Percentiles rank a stretch among this genome's conserved stretches.
These are phyloP conservation scores for Penicillium dipodomyicola DNA, from an alignment of 495 filamentous ascomycete genomes.

Conservation along the genomic window DNA sequence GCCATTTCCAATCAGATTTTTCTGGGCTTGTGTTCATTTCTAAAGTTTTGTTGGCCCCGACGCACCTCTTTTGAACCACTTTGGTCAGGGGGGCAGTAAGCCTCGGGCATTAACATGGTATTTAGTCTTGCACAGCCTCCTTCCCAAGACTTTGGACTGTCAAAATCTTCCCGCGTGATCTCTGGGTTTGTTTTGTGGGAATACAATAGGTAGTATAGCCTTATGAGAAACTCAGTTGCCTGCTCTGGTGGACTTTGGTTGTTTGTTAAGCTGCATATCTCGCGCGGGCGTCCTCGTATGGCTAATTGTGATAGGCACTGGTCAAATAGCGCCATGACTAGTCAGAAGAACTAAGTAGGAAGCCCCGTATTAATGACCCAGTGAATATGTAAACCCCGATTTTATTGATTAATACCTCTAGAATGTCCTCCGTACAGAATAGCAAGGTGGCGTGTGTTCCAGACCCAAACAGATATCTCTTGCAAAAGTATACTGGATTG, in stretches of 20 bases:
- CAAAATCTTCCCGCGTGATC: not conserved
- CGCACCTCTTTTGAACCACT: not conserved
- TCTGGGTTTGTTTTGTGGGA: not conserved
- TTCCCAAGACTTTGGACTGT: constrained; percentile 14
- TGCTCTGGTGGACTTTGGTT: not conserved
- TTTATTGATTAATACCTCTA: not conserved
- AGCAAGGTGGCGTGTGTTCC: not conserved
- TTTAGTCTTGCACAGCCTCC: constrained; percentile 17
- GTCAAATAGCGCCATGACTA: not conserved
- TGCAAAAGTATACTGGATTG: not conserved
- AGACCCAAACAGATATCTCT: not conserved
- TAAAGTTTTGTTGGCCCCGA: not conserved
- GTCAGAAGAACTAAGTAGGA: not conserved
- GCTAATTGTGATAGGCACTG: not conserved
- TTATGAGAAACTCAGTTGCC: not conserved
- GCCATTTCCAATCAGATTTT: not conserved
- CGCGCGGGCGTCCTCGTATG: not conserved
- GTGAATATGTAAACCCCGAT: not conserved
- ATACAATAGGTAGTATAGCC: constrained; percentile 3
- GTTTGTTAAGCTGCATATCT: not conserved
- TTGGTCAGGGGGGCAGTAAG: not conserved
- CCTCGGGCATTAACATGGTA: not conserved
- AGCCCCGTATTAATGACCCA: not conserved
- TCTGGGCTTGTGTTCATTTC: not conserved
- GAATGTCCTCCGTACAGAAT: not conserved